Evolutionary conservation across 2,329 filamentous ascomycete species (phyloP).

Genomic region (Xylariomycetidae sp.): DNA sequence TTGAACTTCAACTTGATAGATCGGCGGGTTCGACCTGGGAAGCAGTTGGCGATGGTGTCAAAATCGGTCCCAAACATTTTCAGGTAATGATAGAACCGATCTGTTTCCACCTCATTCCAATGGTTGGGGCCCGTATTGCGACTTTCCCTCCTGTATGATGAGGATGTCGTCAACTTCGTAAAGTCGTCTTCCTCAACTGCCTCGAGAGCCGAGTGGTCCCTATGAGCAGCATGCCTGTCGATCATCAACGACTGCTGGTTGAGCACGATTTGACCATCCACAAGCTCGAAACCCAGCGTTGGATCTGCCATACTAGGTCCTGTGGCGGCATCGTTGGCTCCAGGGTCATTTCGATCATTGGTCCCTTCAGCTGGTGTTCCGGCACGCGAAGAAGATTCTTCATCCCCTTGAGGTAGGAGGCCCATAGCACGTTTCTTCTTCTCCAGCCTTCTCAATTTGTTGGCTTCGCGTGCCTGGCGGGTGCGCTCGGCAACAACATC

Average conservation of each 20-base stretch:
- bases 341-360: slow-evolving; percentile 12
- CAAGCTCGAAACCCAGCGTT: slow-evolving; percentile 44
- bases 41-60: slow-evolving; percentile 72
- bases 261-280: slow-evolving; percentile 69
- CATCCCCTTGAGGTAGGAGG: slow-evolving; percentile 14
- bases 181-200: slow-evolving; percentile 75
- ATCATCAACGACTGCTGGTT: slow-evolving; percentile 64
- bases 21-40: slow-evolving; percentile 64
- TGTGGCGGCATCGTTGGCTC: slow-evolving; percentile 12
- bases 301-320: slow-evolving; percentile 20
- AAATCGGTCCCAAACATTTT: slow-evolving; percentile 80
- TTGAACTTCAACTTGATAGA: slow-evolving; percentile 81
- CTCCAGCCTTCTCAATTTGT: slow-evolving; percentile 35
- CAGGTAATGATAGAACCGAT: slow-evolving; percentile 71
- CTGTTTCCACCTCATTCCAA: slow-evolving; percentile 69
- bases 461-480: slow-evolving; percentile 32
- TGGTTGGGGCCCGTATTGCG: slow-evolving; percentile 57
- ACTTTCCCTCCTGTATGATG: slow-evolving; percentile 59
- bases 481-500: slow-evolving; percentile 68
- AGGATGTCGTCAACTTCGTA: slow-evolving; percentile 64
- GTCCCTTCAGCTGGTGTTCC: slow-evolving; percentile 19
- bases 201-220: slow-evolving; percentile 46
- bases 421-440: slow-evolving; percentile 29
- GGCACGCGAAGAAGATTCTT: slow-evolving; percentile 11
- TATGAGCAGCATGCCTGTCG: slow-evolving; percentile 57